Evolutionary conservation across 2,329 filamentous ascomycete species (phyloP).

Genomic region (Hymenoscyphus scutula): DNA sequence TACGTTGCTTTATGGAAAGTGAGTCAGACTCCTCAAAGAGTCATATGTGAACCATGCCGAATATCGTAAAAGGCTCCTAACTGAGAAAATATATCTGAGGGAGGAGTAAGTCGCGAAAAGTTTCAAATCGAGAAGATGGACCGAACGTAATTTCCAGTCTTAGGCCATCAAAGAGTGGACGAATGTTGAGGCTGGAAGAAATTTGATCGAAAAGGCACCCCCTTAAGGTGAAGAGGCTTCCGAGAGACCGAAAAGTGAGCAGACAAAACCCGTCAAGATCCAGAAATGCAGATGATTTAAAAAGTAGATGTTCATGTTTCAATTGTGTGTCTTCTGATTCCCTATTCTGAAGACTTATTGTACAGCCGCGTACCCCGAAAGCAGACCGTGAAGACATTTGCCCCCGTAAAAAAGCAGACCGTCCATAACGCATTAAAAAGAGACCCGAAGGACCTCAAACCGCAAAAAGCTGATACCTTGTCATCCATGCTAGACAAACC

Average conservation of each 20-base stretch:
- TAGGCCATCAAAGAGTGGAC: too few relatives aligned
- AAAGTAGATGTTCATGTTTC: conserved; percentile 30
- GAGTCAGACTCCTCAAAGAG: too few relatives aligned
- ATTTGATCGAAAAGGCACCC: too few relatives aligned
- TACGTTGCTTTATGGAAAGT: too few relatives aligned
- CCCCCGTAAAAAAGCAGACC: conserved; percentile 61
- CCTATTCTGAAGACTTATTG: conserved; percentile 51
- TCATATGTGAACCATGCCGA: too few relatives aligned
- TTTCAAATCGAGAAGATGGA: too few relatives aligned
- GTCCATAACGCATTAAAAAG: conserved; percentile 72
- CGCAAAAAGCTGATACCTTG: conserved; percentile 29
- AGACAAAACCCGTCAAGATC: background rate
- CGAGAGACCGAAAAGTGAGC: background rate
- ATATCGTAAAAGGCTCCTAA: too few relatives aligned
- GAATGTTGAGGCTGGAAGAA: too few relatives aligned
- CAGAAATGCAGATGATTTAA: background rate
- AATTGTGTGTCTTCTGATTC: conserved; percentile 35
- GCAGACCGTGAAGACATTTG: conserved; percentile 67
- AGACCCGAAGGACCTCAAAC: conserved; percentile 35
- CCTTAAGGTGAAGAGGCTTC: too few relatives aligned
- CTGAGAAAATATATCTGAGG: too few relatives aligned
- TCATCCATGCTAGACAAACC: conserved; percentile 34
- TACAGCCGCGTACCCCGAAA: conserved; percentile 70
- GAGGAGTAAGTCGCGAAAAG: too few relatives aligned
- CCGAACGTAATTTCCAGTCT: too few relatives aligned